Evolutionary conservation across 441 rosid species (phyloP).

Genomic region (Croton setiger): DNA sequence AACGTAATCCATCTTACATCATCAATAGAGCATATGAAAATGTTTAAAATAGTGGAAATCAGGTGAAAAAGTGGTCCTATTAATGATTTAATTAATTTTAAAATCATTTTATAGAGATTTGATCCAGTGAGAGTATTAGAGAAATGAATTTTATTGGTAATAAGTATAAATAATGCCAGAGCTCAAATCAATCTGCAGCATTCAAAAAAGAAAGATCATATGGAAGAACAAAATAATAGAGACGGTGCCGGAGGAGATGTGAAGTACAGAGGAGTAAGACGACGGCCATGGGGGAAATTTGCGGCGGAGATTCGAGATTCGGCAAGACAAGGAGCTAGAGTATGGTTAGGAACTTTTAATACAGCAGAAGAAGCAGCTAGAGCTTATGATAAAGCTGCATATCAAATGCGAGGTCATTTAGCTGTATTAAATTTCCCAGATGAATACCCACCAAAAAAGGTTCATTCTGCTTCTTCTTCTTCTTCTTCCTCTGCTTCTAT

Average conservation of each 20-base stretch:
- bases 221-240: conserved; percentile 22
- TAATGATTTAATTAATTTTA: not conserved
- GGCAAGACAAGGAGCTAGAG: conserved; percentile 56
- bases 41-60: not conserved
- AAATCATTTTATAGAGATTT: not conserved
- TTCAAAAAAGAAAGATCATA: not conserved
- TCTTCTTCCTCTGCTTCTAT: conserved; percentile 4
- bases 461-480: conserved; percentile 24
- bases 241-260: conserved; percentile 18
- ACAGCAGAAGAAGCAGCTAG: conserved; percentile 80
- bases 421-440: conserved; percentile 70
- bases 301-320: conserved; percentile 94
- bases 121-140: not conserved
- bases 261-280: conserved; percentile 72
- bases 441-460: conserved; percentile 25
- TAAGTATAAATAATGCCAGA: conserved; percentile 22
- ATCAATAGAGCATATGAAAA: conserved; percentile 7
- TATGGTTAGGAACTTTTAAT: conserved; percentile 83
- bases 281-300: conserved; percentile 77
- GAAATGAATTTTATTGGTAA: conserved; percentile 5
- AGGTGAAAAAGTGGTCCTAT: conserved; percentile 12
- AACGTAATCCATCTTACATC: not conserved
- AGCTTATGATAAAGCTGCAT: conserved; percentile 79
- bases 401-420: conserved; percentile 64
- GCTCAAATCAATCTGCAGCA: not conserved